phyloP scores from a whole-genome alignment of 306 rosid species.

The Begonia fuchsioides region DNA sequence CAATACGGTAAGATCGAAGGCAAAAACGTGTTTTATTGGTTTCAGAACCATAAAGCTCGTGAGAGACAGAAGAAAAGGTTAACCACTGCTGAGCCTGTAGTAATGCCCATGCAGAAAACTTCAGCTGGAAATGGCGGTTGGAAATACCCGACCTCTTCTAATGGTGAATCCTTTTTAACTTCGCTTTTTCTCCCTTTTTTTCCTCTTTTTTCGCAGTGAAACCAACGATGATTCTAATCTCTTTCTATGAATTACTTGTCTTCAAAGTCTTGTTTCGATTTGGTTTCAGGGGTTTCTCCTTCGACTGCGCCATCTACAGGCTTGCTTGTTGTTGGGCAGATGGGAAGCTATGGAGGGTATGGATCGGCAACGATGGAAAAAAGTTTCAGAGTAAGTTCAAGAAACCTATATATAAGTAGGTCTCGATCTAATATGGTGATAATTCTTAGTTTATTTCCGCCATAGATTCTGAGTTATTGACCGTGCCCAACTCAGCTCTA shows the following conservation, averaged over 20 bases:
- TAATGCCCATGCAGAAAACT: not conserved
- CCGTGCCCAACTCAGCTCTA: too few relatives aligned
- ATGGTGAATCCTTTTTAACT: slow-evolving; percentile 16
- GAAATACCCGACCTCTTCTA: slow-evolving; percentile 33
- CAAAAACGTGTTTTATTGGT: slow-evolving; percentile 89
- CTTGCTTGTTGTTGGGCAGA: slow-evolving; percentile 33
- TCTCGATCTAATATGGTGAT: too few relatives aligned
- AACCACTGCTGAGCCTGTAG: slow-evolving; percentile 13
- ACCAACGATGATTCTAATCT: not conserved
- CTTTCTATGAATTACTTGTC: not conserved
- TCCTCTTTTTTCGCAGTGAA: not conserved
- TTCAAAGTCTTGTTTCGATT: too few relatives aligned
- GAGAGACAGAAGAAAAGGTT: slow-evolving; percentile 93
- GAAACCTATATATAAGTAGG: too few relatives aligned
- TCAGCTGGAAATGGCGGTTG: slow-evolving; percentile 11
- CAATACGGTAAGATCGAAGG: slow-evolving; percentile 98
- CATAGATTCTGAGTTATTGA: too few relatives aligned
- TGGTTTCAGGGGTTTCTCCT: slow-evolving; percentile 3
- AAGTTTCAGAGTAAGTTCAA: slow-evolving; percentile 63
- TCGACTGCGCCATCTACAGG: slow-evolving; percentile 44
- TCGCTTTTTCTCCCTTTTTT: not conserved
- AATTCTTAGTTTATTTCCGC: too few relatives aligned
- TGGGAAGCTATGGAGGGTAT: slow-evolving; percentile 63
- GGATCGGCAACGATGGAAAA: slow-evolving; percentile 65
- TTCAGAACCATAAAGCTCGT: slow-evolving; percentile 95